A percentile compares a stretch with the other conserved stretches of the same genome.
These are phyloP conservation scores for Aspergillus nidulans DNA, from an alignment of 495 filamentous ascomycete genomes.

Conservation along the genomic window DNA sequence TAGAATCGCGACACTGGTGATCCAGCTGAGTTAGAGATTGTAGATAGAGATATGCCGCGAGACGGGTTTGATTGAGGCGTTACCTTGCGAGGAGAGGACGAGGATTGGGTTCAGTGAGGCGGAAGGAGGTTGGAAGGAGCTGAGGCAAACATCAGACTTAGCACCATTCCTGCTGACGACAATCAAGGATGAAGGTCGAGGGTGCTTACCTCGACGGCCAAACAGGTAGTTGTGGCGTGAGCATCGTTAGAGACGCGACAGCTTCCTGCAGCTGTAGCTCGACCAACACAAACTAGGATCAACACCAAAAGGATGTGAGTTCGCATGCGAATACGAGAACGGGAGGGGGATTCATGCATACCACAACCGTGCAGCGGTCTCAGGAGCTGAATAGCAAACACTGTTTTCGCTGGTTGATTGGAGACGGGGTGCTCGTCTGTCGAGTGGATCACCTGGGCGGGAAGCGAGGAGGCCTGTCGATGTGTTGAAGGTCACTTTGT, in stretches of 20 bases:
- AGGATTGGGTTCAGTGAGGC: slow-evolving; percentile 39
- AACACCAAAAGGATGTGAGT: too few species aligned
- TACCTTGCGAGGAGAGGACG: slow-evolving; percentile 56
- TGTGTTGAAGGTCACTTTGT: too few species aligned
- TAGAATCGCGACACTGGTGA: background rate
- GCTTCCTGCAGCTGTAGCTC: background rate
- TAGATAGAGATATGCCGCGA: slow-evolving; percentile 78
- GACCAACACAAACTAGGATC: background rate
- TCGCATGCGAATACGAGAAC: too few species aligned
- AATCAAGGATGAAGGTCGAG: background rate
- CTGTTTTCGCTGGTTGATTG: too few species aligned
- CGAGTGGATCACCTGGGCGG: background rate
- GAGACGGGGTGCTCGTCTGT: background rate
- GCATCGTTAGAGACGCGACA: background rate
- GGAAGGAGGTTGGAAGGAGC: background rate
- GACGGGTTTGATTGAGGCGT: slow-evolving; percentile 69
- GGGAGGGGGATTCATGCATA: background rate
- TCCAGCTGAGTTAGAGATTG: slow-evolving; percentile 13
- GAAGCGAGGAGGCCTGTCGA: background rate
- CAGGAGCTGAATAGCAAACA: background rate
- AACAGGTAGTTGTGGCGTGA: background rate
- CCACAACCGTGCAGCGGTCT: background rate
- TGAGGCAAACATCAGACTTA: background rate
- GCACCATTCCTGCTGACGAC: background rate
- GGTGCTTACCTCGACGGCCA: background rate